Evolutionary conservation across 1,284 basidiomycete species (phyloP).

Genomic region (Nidula niveotomentosa): DNA sequence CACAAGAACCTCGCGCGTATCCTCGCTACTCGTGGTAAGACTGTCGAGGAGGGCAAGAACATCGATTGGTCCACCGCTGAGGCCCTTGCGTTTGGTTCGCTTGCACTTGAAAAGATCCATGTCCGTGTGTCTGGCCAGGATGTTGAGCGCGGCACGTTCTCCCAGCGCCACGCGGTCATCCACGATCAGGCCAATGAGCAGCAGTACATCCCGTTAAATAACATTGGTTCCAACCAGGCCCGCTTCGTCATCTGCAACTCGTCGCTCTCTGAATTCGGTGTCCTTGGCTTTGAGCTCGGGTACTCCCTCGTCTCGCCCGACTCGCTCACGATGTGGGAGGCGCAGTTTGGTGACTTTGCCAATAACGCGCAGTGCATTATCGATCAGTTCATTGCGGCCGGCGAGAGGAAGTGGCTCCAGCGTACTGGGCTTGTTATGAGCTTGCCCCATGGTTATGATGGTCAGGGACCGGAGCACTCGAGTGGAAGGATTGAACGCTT

Average conservation of each 20-base stretch:
- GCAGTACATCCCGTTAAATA: slow-evolving; percentile 89
- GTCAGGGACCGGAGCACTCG: slow-evolving; percentile 99
- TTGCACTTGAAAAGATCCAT: slow-evolving; percentile 92
- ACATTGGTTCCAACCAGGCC: slow-evolving; percentile 87
- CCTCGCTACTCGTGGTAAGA: slow-evolving; percentile 84
- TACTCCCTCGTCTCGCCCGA: slow-evolving; percentile 98
- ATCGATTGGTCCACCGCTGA: slow-evolving; percentile 99
- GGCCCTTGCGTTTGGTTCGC: slow-evolving; percentile 93
- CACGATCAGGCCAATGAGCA: slow-evolving; percentile 95
- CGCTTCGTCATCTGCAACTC: slow-evolving; percentile 97
- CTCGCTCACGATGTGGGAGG: slow-evolving; percentile 97
- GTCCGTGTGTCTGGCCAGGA: slow-evolving; percentile 98
- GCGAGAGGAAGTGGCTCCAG: slow-evolving; percentile 98
- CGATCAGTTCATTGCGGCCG: slow-evolving; percentile 98
- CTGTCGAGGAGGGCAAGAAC: slow-evolving; percentile 86
- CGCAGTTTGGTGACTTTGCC: slow-evolving; percentile 98
- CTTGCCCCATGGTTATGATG: slow-evolving; percentile 97
- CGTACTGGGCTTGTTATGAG: slow-evolving; percentile 91
- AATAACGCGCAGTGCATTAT: slow-evolving; percentile 99
- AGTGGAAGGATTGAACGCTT: slow-evolving; percentile 96
- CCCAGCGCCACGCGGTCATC: slow-evolving; percentile 97
- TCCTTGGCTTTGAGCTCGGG: slow-evolving; percentile 97
- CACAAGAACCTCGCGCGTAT: slow-evolving; percentile 97
- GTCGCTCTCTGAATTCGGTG: slow-evolving; percentile 94
- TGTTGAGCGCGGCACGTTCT: slow-evolving; percentile 99